Evolutionary conservation across 2,329 filamentous ascomycete genomes (phyloP), one percentile per base, ranked within the genome.

Genomic region (Aspergillus ochraceoroseus): DNA sequence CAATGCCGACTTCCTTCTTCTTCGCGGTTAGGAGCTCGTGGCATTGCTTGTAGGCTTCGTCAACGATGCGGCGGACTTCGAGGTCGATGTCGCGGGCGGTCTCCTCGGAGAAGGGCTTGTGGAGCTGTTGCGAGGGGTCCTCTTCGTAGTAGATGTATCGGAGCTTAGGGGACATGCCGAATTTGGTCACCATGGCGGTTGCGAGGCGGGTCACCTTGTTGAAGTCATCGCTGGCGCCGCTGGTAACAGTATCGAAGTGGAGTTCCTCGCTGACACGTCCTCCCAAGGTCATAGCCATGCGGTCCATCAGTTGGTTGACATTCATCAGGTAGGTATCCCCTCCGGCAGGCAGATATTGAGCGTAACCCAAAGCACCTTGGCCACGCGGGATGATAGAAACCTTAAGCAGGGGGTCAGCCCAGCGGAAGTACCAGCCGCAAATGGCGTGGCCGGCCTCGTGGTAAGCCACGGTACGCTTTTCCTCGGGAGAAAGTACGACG

Each of bases 231-330:
- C 83, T 89, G 13, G 90, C 92, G 42, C 92, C 92, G 32, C 86
- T 92, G 1, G 92, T 98, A 13, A 98, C 92, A 0, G 88, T 94
- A 22, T 92, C 83, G 68, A 98, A 98, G 70, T 98, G 90, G 5
- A 98, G 71, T 67, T 98, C 92, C 69, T 98, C 92, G 13, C 85
- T 92, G 15, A 98, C 85, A 51, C 92, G 87, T 1, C 92, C 92
- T 54, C 89, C 92, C 40, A 98, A 82, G 2, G 90, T 95, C 92
- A 98, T 98, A 50, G 92, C 92, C 92, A 98, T 98, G 54, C 92
- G 88, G 65, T 98, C 92, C 87, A 96, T 95, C 28, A 98, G 75
- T 69, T 98, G 92, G 62, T 89, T 83, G 49, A 87, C 83, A 59
- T 84, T 95, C 89, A 98, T 92, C 49, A 98, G 77, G 65, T 96